A percentile compares a stretch with the other conserved stretches of the same genome.
phyloP scores from a whole-genome alignment of 805 yeast species.

The Candida ponderosae region DNA sequence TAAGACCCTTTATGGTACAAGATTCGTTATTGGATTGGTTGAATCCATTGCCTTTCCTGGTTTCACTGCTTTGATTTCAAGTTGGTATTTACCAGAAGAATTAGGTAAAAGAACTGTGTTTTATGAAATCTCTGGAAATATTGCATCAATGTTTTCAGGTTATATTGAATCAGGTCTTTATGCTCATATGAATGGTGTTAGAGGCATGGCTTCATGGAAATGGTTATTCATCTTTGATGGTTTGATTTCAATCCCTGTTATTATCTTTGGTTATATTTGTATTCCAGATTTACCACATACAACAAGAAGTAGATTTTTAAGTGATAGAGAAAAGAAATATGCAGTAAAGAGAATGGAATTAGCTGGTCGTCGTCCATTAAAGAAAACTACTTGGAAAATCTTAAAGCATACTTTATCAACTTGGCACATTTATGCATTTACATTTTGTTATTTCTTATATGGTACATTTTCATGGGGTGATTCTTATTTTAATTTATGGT shows the following conservation, averaged over 20 bases:
- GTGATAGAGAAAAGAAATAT: slow-evolving; percentile 3
- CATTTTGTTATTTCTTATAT: slow-evolving; percentile 6
- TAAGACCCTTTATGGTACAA: slow-evolving; percentile 34
- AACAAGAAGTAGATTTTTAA: slow-evolving; percentile 7
- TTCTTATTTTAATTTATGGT: slow-evolving; percentile 23
- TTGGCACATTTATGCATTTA: slow-evolving; percentile 10
- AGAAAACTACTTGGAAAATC: slow-evolving; percentile 1
- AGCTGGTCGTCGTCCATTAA: slow-evolving; percentile 8
- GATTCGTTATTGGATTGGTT: slow-evolving; percentile 40
- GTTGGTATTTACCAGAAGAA: slow-evolving; percentile 37
- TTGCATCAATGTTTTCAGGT: slow-evolving; percentile 42
- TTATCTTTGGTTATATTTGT: slow-evolving; percentile 27
- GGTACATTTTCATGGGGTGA: slow-evolving; percentile 10
- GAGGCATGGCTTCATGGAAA: slow-evolving; percentile 37
- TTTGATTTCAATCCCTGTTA: slow-evolving; percentile 26
- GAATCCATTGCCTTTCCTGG: slow-evolving; percentile 42
- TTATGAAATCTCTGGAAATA: slow-evolving; percentile 34
- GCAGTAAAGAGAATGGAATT: slow-evolving; percentile 8
- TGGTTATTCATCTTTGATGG: slow-evolving; percentile 35
- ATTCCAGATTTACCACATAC: slow-evolving; percentile 34
- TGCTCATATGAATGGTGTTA: slow-evolving; percentile 27
- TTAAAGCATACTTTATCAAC: slow-evolving; percentile 5
- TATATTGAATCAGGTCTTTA: slow-evolving; percentile 41
- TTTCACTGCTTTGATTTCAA: slow-evolving; percentile 18
- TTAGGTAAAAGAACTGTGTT: slow-evolving; percentile 35